phyloP scores from a whole-genome alignment of 179 eudicot genomes.

The Spergularia azorica region DNA sequence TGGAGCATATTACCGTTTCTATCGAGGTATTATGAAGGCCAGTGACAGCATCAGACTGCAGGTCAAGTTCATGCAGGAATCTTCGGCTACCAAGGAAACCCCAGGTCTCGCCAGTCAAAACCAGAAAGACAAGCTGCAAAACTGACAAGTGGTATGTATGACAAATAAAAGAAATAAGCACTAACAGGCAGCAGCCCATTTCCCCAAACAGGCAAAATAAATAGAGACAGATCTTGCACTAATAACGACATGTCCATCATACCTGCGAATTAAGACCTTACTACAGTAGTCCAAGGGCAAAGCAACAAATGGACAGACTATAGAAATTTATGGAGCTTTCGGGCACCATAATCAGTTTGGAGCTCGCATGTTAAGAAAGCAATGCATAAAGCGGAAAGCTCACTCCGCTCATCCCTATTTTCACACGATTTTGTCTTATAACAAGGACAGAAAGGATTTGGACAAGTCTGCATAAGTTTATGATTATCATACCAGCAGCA shows the following conservation, averaged over 20 bases:
- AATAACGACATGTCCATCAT: not conserved
- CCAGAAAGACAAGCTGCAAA: constrained; percentile 79
- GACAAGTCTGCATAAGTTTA: no score
- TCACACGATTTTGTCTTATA: no score
- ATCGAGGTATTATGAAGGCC: constrained; percentile 71
- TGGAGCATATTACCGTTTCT: constrained; percentile 56
- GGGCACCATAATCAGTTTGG: not conserved
- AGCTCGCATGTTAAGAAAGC: not conserved
- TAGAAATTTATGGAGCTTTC: not conserved
- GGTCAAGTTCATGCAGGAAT: constrained; percentile 82
- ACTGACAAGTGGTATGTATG: not conserved
- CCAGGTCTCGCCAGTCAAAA: constrained; percentile 97
- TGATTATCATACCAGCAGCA: not conserved
- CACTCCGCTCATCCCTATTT: not conserved
- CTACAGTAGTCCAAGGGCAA: not conserved
- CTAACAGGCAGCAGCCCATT: not conserved
- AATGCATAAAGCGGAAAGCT: not conserved
- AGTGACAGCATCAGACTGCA: constrained; percentile 54
- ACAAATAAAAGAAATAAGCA: not conserved
- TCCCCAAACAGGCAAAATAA: not conserved
- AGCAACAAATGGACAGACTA: not conserved
- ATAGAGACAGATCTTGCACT: not conserved
- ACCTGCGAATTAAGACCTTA: not conserved
- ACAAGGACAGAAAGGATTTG: no score
- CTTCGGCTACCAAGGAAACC: constrained; percentile 97